Evolutionary conservation across 352 stramenopile genomes (phyloP), one percentile per base, ranked within the genome.

Genomic region (Pythium dissimile): DNA sequence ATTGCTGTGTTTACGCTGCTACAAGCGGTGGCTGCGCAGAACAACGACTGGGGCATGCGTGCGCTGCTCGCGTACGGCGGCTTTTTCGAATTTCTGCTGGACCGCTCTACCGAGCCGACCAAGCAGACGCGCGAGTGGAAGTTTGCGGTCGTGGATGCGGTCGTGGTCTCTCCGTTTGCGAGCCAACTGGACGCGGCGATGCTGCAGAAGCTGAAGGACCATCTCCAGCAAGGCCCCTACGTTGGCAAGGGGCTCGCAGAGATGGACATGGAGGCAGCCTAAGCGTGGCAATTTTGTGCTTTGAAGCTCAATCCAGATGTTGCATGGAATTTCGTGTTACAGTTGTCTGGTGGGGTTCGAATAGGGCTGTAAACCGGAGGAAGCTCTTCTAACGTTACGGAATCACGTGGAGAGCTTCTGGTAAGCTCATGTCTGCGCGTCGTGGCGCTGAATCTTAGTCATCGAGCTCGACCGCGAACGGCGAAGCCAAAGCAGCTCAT

Each of bases 91-190:
- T 95, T 90, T 56, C 65, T 95, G 30, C 54, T 93, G 55, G 80
- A 95, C 61, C 80, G 84, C 31, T 71, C 66, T 20, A 95, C 86
- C 9, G 86, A 95, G 56, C 81, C 84, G 23, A 92, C 76, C 23
- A 95, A 94, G 47, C 71, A 87, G 47, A 88, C 81, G 23, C 78
- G 84, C 59, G 86, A 95, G 67, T 95, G 86, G 86, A 95, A 95
- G 62, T 95, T 95, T 62, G 80, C 86, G 8, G 67, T 95, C 48
- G 71, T 90, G n/a, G 86, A 94, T 38, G 78, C 81, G 21, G 50
- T 93, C 10, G 20, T 93, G 13, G 77, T 70, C 11, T 93, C 83
- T n/a, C 78, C 71, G 13, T 92, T 86, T 49, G 62, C 74, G 50
- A 46, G 65, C 27, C 61, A 75, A n/a, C 58, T 94, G 21, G 83